phyloP scores from a whole-genome alignment of 345 rosid genomes.

The Excoecaria agallocha region DNA sequence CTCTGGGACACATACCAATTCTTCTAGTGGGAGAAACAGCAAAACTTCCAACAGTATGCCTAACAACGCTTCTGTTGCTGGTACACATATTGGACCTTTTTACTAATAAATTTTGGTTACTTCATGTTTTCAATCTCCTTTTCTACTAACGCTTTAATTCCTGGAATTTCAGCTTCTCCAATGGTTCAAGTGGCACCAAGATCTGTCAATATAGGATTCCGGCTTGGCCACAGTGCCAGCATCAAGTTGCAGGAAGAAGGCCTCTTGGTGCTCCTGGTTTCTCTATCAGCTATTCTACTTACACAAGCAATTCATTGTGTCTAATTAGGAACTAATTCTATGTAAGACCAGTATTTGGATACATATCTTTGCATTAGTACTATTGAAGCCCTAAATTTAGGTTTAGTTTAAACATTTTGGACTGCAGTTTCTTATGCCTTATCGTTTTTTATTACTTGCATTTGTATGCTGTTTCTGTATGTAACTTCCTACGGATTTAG shows the following conservation, averaged over 20 bases:
- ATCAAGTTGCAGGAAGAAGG: slow-evolving; percentile 29
- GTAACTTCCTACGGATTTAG: neutral
- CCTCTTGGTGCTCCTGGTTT: slow-evolving; percentile 19
- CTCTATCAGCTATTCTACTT: slow-evolving; percentile 29
- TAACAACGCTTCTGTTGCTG: slow-evolving; percentile 41
- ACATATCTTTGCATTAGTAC: neutral
- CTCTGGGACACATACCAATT: slow-evolving; percentile 11
- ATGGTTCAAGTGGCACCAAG: slow-evolving; percentile 43
- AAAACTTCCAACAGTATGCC: slow-evolving; percentile 35
- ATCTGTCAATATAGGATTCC: slow-evolving; percentile 40
- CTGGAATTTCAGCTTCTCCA: slow-evolving; percentile 42
- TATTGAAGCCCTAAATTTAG: neutral
- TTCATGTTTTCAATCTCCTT: neutral
- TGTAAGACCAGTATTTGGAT: neutral
- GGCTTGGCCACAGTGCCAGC: slow-evolving; percentile 33
- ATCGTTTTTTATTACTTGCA: slow-evolving; percentile 5
- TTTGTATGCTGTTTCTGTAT: neutral
- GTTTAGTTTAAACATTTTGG: neutral
- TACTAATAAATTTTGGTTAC: neutral
- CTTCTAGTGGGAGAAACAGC: slow-evolving; percentile 28
- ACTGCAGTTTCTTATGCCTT: neutral
- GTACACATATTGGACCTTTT: slow-evolving; percentile 3
- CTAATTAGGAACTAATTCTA: neutral
- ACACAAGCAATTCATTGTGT: slow-evolving; percentile 21
- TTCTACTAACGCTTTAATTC: neutral